Evolutionary conservation across 2,329 filamentous ascomycete species (phyloP), one percentile per base, ranked within the genome.

Genomic region (Zymoseptoria crescenta): DNA sequence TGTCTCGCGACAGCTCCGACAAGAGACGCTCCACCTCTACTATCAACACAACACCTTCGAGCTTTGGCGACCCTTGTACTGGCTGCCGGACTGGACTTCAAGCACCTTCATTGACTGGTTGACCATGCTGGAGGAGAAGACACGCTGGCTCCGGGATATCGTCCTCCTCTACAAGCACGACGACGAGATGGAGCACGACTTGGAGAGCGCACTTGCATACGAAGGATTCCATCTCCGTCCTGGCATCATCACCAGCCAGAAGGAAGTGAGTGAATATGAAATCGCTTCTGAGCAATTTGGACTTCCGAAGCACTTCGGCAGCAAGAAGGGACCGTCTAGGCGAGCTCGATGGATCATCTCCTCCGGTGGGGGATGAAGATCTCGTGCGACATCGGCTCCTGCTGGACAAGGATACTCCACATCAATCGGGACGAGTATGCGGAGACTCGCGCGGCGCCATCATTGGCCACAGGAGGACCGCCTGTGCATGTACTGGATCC

Each of bases 41-140:
- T 67, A 69, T 48, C 48, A 64, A 27, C 50, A 57, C 55, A 68
- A 65, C 56, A 53, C 59, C 13, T 69, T 65, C 52, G 67, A 69
- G 49, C 64, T 62, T 53, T 69, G 67, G 67, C 59, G 66, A 21
- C 67, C 67, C 10, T 55, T 65, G 6, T 67, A 64, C 56, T 64
- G 66, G 65, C 49, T 58, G 19, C 56, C 62, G 6, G 64, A 67
- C 54, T 66, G 67, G 64, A 59, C 54, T 20, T 52, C 60, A 13
- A 65, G 63, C 56, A 67, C 62, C 3, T 58, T 67, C 55, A 61
- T 69, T 27, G 61, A 63, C 56, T 68, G 66, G 66, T 56, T 68
- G 16, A 49, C 28, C 19, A 57, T 56, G n/a, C 62, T 68, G 30
- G 56, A 58, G n/a, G 51, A 55, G 21, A 59, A 60, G 35, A 63